Conservation (phyloP, 768 basidiomycete species). For the Russula olivacea region DNA sequence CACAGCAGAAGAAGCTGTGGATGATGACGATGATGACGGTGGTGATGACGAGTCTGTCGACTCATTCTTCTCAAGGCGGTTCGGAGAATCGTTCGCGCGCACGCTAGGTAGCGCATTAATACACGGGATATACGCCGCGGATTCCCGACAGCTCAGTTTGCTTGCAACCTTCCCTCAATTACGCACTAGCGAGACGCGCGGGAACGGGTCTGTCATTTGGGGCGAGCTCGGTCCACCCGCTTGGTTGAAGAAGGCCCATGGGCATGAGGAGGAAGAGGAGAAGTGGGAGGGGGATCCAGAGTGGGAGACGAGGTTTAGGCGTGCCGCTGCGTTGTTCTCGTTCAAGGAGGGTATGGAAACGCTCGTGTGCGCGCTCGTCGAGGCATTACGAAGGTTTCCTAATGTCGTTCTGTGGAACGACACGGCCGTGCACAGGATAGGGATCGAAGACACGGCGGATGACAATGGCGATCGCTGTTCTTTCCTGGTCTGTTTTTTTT, state of each 20-base stretch:
- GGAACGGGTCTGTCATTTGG: slow-evolving; percentile 62
- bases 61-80: slow-evolving; percentile 64
- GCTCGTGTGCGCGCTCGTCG: slow-evolving; percentile 52
- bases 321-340: slow-evolving; percentile 66
- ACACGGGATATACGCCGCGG: slow-evolving; percentile 91
- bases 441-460: slow-evolving; percentile 26
- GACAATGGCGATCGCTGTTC: slow-evolving; percentile 28
- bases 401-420: slow-evolving; percentile 57
- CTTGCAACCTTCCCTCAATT: slow-evolving; percentile 71
- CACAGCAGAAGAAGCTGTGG: not conserved
- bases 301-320: slow-evolving; percentile 40
- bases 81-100: slow-evolving; percentile 67
- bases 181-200: slow-evolving; percentile 61
- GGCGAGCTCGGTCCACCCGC: slow-evolving; percentile 42
- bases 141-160: slow-evolving; percentile 67
- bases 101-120: slow-evolving; percentile 72
- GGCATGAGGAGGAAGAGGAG: slow-evolving; percentile 20
- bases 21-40: slow-evolving; percentile 43
- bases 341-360: slow-evolving; percentile 71
- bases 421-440: slow-evolving; percentile 37
- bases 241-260: slow-evolving; percentile 4
- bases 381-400: slow-evolving; percentile 37
- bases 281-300: slow-evolving; percentile 34
- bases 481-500: slow-evolving; percentile 40
- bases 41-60: slow-evolving; percentile 61